Conservation (phyloP, 2,329 filamentous ascomycete genomes). For the Penicillium rolfsii region DNA sequence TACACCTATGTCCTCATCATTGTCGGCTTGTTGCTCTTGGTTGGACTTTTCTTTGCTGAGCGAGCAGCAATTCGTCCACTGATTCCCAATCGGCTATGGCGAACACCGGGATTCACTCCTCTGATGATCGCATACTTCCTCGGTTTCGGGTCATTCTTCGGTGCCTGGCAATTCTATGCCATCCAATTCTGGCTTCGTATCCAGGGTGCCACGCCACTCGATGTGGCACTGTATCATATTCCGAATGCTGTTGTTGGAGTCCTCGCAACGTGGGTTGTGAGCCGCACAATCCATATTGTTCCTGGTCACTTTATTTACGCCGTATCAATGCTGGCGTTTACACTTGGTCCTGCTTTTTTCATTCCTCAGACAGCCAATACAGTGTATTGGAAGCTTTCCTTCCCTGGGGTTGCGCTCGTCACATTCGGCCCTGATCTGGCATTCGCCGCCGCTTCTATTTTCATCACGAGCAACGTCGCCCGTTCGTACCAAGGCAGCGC, state of each 20-base stretch:
- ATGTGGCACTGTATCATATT: constrained; percentile 49
- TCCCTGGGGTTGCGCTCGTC: constrained; percentile 50
- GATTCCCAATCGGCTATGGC: constrained; percentile 51
- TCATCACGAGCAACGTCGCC: constrained; percentile 53
- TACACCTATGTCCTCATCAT: constrained; percentile 55
- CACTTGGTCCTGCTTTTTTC: constrained; percentile 46
- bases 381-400: constrained; percentile 51
- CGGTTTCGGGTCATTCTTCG: constrained; percentile 51
- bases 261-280: constrained; percentile 52
- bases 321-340: constrained; percentile 48
- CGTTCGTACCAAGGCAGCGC: constrained; percentile 53
- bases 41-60: constrained; percentile 54
- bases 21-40: constrained; percentile 52
- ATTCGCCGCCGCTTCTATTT: constrained; percentile 54
- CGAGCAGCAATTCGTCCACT: constrained; percentile 49
- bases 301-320: constrained; percentile 53
- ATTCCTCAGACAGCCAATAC: constrained; percentile 47
- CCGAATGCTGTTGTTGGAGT: constrained; percentile 53
- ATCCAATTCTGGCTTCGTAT: constrained; percentile 46
- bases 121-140: constrained; percentile 51
- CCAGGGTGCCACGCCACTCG: constrained; percentile 46
- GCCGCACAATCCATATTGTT: constrained; percentile 50
- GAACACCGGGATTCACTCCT: constrained; percentile 48
- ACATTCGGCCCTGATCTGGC: constrained; percentile 54
- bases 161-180: constrained; percentile 46